phyloP scores from a whole-genome alignment of 768 basidiomycete species.

The Auriscalpium orientale region DNA sequence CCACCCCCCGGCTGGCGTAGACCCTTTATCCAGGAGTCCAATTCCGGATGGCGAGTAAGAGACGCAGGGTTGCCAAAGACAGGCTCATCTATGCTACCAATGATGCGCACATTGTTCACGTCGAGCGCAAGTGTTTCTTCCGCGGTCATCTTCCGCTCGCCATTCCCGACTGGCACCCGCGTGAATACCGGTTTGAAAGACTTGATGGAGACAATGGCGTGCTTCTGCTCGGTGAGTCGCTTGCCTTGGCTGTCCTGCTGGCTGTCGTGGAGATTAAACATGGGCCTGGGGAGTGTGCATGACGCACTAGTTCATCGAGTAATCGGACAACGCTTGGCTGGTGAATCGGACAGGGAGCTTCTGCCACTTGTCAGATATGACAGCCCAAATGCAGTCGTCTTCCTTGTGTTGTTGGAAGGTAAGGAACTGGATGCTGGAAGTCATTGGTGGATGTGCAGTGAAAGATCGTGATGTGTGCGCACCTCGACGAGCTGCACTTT shows the following conservation, averaged over 20 bases:
- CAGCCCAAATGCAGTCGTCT: conserved; percentile 51
- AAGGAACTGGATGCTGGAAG: conserved; percentile 38
- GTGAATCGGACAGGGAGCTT: conserved; percentile 48
- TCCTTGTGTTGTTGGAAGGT: conserved; percentile 34
- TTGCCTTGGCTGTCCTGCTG: conserved; percentile 19
- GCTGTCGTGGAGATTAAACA: conserved; percentile 3
- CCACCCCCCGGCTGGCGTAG: conserved; percentile 48
- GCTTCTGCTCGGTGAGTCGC: conserved; percentile 37
- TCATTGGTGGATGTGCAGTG: not conserved
- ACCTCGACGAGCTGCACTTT: conserved; percentile 59
- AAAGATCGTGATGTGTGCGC: conserved; percentile 2
- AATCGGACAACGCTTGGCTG: conserved; percentile 40
- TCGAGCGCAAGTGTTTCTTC: conserved; percentile 44
- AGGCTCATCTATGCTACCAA: conserved; percentile 39
- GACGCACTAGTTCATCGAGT: conserved; percentile 29
- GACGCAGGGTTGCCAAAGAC: conserved; percentile 45
- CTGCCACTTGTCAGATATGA: conserved; percentile 49
- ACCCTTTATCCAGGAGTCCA: conserved; percentile 50
- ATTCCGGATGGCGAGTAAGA: conserved; percentile 30
- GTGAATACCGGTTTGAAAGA: conserved; percentile 44
- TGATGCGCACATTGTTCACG: conserved; percentile 33
- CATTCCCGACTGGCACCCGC: conserved; percentile 40
- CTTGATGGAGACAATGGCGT: conserved; percentile 40
- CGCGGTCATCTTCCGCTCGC: conserved; percentile 31
- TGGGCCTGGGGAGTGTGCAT: not conserved